These are phyloP conservation scores for Lactarius akahatsu DNA, from an alignment of 768 basidiomycete species.

Conservation along the genomic window DNA sequence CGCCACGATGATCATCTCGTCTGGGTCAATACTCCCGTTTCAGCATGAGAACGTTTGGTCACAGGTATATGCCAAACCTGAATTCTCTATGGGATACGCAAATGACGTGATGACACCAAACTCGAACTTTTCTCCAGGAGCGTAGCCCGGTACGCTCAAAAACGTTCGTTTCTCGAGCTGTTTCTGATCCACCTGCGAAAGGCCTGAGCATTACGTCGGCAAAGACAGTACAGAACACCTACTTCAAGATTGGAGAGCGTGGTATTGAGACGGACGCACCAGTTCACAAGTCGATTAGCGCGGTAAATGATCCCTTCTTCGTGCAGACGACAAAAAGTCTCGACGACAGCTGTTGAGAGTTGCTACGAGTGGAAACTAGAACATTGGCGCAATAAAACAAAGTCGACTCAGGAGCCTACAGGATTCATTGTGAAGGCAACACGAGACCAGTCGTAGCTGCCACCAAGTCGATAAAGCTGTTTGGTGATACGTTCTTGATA, in stretches of 20 bases:
- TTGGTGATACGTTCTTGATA: conserved; percentile 92
- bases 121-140: conserved; percentile 91
- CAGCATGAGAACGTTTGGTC: neutral
- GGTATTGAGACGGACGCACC: conserved; percentile 95
- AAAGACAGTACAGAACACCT: conserved; percentile 16
- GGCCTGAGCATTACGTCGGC: neutral
- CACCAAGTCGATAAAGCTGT: conserved; percentile 85
- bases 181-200: conserved; percentile 81
- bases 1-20: conserved; percentile 56
- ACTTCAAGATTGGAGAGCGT: conserved; percentile 95
- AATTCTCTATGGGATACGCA: conserved; percentile 86
- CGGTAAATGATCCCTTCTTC: conserved; percentile 93
- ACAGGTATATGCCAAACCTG: conserved; percentile 48
- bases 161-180: conserved; percentile 80
- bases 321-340: conserved; percentile 85
- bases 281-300: conserved; percentile 79
- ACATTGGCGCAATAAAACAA: neutral
- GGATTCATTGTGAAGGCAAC: conserved; percentile 95
- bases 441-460: conserved; percentile 92
- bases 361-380: conserved; percentile 35
- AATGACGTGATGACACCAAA: conserved; percentile 81
- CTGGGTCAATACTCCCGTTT: neutral
- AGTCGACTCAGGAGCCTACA: conserved; percentile 41
- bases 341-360: conserved; percentile 83
- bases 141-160: conserved; percentile 91